Percentiles rank a stretch among this genome's conserved stretches.
phyloP scores from a whole-genome alignment of 2,329 filamentous ascomycete genomes.

The Aureobasidium pullulans region DNA sequence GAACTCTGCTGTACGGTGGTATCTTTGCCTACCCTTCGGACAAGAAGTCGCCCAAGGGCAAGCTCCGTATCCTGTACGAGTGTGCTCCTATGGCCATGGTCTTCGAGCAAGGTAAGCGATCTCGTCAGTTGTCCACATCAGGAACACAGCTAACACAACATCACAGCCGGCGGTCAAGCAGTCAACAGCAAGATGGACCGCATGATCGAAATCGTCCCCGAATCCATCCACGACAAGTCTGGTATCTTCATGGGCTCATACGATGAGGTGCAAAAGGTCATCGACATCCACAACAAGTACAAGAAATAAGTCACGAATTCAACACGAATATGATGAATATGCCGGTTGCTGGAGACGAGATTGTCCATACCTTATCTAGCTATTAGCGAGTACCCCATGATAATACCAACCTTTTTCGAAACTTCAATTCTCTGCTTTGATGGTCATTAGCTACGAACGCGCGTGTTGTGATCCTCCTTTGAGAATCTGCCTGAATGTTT shows the following conservation, averaged over 20 bases:
- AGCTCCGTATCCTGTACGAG: conserved; percentile 94
- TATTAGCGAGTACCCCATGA: neutral
- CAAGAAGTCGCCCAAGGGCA: conserved; percentile 97
- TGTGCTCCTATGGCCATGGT: conserved; percentile 98
- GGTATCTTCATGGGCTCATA: conserved; percentile 95
- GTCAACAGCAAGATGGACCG: conserved; percentile 85
- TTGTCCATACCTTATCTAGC: neutral
- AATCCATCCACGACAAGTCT: conserved; percentile 89
- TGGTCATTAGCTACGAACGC: too few species aligned
- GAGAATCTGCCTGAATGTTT: neutral
- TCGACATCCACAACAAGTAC: conserved; percentile 64
- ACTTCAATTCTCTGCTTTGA: too few species aligned
- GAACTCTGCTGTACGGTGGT: conserved; percentile 88
- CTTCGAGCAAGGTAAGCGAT: conserved; percentile 85
- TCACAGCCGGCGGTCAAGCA: conserved; percentile 77
- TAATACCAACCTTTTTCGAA: neutral
- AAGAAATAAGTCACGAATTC: neutral
- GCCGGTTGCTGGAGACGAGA: neutral
- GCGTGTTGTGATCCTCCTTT: too few species aligned
- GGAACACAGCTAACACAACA: conserved; percentile 8
- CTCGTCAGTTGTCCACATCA: conserved; percentile 20
- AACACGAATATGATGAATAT: neutral
- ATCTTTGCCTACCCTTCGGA: conserved; percentile 97
- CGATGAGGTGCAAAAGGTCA: conserved; percentile 94
- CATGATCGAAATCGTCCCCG: conserved; percentile 81